Base-by-base conservation (phyloP, 1,284 basidiomycete species). In the Meira nashicola region DNA sequence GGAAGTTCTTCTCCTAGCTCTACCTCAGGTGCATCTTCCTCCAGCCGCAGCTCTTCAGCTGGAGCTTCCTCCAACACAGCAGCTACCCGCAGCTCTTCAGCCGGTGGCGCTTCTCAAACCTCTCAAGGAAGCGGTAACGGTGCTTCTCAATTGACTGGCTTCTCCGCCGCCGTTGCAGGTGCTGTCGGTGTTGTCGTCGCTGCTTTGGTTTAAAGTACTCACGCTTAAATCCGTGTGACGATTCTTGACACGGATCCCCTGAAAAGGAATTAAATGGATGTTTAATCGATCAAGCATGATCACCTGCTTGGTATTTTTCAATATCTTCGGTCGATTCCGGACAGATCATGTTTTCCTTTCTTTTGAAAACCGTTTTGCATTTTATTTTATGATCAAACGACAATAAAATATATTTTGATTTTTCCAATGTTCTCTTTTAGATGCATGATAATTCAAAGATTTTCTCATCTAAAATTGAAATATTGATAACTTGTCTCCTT, bases 121-220 rank as follows among this genome's bases (percentile, higher is more conserved):
- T 33, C 28, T n/a, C n/a, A n/a, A 33, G 28, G 8, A 14, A 23
- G 14, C 2, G 15, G 19, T 40, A 52, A 54, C 57, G 39, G 57
- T 28, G 57, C 57, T 28, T 21, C 28, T 25, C 47, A 43, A 19
- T 15, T 54, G 43, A 48, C 50, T n/a, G 57, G 57, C 39, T 55
- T 40, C 51, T 41, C 57, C 5, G 57, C 57, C 49, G 51, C 48
- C 33, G 48, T 58, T 46, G 57, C 57, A 12, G 57, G 57, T 46
- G 46, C 54, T 14, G 51, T 58, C 39, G 57, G 57, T 52, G 39
- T 58, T 52, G 57, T 15, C 28, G 57, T 40, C 39, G 57, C 57
- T n/a, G 57, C 57, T 39, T 52, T 58, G 12, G 48, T 52, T 43
- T 58, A 58, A 58, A 52, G 3, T 8, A 9, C 3, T 3, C 17